Evolutionary conservation across 305 asterid species (phyloP).

Genomic region (Plantago coronopus): DNA sequence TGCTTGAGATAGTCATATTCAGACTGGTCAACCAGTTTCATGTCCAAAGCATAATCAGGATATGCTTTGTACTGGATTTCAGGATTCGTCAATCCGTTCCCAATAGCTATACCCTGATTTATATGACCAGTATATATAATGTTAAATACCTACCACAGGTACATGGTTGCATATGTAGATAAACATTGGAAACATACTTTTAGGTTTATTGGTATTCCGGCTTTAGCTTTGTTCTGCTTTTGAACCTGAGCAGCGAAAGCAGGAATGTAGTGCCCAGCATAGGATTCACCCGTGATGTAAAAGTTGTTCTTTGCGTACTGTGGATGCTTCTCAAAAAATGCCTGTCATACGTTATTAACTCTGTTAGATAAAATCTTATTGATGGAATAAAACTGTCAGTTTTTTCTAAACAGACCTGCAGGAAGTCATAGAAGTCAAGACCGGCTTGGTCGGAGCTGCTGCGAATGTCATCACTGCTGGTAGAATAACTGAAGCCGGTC

Average conservation of each 20-base stretch:
- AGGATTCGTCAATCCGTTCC: constrained; percentile 53
- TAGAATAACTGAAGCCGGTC: constrained; percentile 50
- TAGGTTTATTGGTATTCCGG: constrained; percentile 38
- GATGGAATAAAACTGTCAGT: neutral
- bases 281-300: constrained; percentile 54
- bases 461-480: constrained; percentile 29
- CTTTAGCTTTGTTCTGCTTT: constrained; percentile 39
- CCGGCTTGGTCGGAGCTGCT: constrained; percentile 33
- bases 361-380: neutral
- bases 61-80: constrained; percentile 42
- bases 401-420: constrained; percentile 32
- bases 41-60: constrained; percentile 39
- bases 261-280: constrained; percentile 56
- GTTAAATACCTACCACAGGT: neutral
- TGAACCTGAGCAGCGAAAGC: constrained; percentile 40
- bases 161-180: neutral
- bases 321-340: constrained; percentile 44
- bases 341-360: constrained; percentile 22
- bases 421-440: constrained; percentile 40
- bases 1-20: constrained; percentile 24
- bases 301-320: constrained; percentile 45
- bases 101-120: constrained; percentile 54
- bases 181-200: constrained; percentile 27
- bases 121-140: neutral
- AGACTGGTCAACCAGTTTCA: constrained; percentile 29